Evolutionary conservation across 2,329 filamentous ascomycete genomes (phyloP), one percentile per base, ranked within the genome.

Genomic region (Cyphellophora attinorum): DNA sequence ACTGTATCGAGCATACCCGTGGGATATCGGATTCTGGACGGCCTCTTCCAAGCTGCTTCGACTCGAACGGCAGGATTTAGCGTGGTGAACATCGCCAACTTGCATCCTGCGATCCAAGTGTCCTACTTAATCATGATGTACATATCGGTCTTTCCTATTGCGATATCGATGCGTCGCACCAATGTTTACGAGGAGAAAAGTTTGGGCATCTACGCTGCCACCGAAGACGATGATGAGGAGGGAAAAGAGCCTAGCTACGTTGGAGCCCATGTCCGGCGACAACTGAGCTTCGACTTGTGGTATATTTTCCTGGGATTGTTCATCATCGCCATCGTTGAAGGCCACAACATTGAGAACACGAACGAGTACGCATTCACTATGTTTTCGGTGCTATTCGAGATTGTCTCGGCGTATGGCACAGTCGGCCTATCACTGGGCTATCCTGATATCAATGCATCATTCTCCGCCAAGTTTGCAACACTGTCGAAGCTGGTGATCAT

Each of bases 271-370:
- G 71, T 98, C 56, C 82, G 91, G 23, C 78, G 83, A 30, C 91
- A 98, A 59, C 72, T 98, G 21, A 93, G 86, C 35, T 98, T 98
- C 62, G 91, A 98, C 60, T 59, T 98, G 58, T 98, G 91, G 91
- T 98, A 86, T 51, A 81, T 98, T 38, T 94, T 93, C 53, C 58
- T 96, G 14, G 91, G 91, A 1, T 76, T 93, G 48, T 98, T 98
- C 61, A 74, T 96, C 54, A 82, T 98, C 51, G 72, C 81, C 41
- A 94, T 98, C 49, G 78, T 83, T 18, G 93, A 98, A 61, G 89
- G 86, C 3, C 38, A 51, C 5, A 75, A 78, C 11, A 66, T 98
- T 10, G 67, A 82, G 52, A 71, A 72, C 48, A 61, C 57, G 15
- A 65, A 78, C 39, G 62, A 77, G 33, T 65, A 65, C 41, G 49